Evolutionary conservation across 441 rosid genomes (phyloP).

Genomic region (Syzygium syzygioides): DNA sequence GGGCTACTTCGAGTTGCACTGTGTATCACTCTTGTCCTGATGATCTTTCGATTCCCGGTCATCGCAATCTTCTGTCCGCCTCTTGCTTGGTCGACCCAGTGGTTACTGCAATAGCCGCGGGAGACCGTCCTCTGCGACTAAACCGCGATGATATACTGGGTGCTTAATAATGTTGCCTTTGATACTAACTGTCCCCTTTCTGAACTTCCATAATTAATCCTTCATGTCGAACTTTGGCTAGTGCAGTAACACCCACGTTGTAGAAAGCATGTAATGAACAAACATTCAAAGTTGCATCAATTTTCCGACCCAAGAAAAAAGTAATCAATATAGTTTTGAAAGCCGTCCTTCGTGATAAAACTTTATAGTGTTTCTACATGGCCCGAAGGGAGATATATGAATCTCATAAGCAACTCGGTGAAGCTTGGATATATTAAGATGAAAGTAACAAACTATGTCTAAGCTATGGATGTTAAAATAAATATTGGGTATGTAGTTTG

Average conservation of each 20-base stretch:
- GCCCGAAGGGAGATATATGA: not conserved
- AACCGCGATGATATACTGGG: not conserved
- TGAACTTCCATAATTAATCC: not conserved
- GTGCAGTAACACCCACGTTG: not conserved
- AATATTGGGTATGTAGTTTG: fast-evolving
- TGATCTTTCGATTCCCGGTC: not conserved
- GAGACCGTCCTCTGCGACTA: not conserved
- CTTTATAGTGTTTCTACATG: not conserved
- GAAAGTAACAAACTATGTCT: not conserved
- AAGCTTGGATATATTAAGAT: not conserved
- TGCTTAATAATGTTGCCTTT: not conserved
- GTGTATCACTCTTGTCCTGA: not conserved
- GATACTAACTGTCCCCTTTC: not conserved
- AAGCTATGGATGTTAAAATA: not conserved
- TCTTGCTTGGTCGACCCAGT: not conserved
- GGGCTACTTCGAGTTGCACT: not conserved
- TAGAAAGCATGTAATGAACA: not conserved
- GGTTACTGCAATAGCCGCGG: not conserved
- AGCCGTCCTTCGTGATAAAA: not conserved
- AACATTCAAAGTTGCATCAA: not conserved
- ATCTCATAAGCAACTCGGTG: not conserved
- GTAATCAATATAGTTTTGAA: not conserved
- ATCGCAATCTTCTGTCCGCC: not conserved
- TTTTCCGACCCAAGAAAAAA: no score
- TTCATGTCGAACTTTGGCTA: not conserved